phyloP scores from a whole-genome alignment of 2,329 filamentous ascomycete species.

The Microascus cirrosus region DNA sequence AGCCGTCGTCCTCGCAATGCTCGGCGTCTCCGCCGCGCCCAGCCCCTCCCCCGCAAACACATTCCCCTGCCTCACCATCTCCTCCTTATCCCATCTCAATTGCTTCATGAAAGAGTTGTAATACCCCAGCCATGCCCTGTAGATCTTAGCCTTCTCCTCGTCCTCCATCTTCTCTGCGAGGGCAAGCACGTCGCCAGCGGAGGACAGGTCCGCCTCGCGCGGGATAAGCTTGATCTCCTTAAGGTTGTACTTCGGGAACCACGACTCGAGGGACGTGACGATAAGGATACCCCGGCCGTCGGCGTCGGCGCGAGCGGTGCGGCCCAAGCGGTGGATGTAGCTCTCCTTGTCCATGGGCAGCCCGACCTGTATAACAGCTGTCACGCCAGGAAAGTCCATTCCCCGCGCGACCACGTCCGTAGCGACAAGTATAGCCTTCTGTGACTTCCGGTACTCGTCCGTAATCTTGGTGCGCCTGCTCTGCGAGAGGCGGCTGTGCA shows the following conservation, averaged over 20 bases:
- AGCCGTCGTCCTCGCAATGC: conserved; percentile 32
- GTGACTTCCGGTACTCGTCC: conserved; percentile 46
- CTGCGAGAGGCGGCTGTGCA: conserved; percentile 42
- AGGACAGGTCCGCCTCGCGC: conserved; percentile 31
- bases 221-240: conserved; percentile 42
- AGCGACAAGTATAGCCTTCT: conserved; percentile 46
- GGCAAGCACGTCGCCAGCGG: conserved; percentile 21
- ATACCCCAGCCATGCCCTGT: conserved; percentile 48
- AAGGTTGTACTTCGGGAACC: conserved; percentile 37
- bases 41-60: conserved; percentile 35
- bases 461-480: conserved; percentile 43
- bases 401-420: conserved; percentile 62
- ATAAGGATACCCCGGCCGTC: conserved; percentile 52
- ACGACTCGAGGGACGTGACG: conserved; percentile 36
- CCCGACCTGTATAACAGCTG: conserved; percentile 54
- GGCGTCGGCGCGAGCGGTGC: conserved; percentile 54
- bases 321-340: conserved; percentile 58
- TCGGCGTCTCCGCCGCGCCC: conserved; percentile 31
- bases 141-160: conserved; percentile 32
- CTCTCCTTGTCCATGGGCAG: conserved; percentile 47
- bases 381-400: conserved; percentile 63
- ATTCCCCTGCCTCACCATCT: conserved; percentile 40
- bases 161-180: conserved; percentile 32
- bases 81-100: conserved; percentile 26
- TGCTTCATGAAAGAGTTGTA: conserved; percentile 38